Evolutionary conservation across 495 filamentous ascomycete genomes (phyloP).

Genomic region (Hyphodiscus hymeniophilus): DNA sequence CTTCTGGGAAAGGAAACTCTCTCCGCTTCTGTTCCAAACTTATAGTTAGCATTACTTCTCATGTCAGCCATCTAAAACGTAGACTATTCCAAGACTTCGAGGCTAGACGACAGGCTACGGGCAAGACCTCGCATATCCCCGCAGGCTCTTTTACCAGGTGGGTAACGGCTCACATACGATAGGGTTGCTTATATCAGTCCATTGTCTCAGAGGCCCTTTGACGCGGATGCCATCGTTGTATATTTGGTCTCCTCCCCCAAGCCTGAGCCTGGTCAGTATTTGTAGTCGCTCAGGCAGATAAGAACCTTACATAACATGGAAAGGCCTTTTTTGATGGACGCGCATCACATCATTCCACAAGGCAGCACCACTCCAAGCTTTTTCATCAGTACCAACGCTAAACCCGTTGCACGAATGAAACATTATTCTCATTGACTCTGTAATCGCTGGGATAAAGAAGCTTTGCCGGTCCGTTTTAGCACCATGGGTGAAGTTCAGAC

Average conservation of each 20-base stretch:
- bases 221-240: constrained; percentile 90
- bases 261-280: constrained; percentile 20
- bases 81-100: no score
- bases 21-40: constrained; percentile 77
- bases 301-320: constrained; percentile 67
- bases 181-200: constrained; percentile 77
- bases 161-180: no score
- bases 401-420: constrained; percentile 97
- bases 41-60: no score
- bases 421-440: constrained; percentile 88
- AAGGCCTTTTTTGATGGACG: constrained; percentile 57
- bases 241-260: constrained; percentile 92
- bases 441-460: constrained; percentile 69
- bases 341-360: constrained; percentile 90
- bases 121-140: no score
- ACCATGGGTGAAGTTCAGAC: constrained; percentile 33
- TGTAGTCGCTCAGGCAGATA: neutral
- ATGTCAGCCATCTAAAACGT: no score
- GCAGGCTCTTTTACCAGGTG: no score
- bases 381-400: constrained; percentile 83
- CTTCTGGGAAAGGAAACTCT: constrained; percentile 65
- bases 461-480: constrained; percentile 38
- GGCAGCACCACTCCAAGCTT: constrained; percentile 70
- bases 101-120: no score
- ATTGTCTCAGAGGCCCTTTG: constrained; percentile 64